These are phyloP conservation scores for Capronia coronata DNA, from an alignment of 2,329 filamentous ascomycete genomes.

Conservation along the genomic window DNA sequence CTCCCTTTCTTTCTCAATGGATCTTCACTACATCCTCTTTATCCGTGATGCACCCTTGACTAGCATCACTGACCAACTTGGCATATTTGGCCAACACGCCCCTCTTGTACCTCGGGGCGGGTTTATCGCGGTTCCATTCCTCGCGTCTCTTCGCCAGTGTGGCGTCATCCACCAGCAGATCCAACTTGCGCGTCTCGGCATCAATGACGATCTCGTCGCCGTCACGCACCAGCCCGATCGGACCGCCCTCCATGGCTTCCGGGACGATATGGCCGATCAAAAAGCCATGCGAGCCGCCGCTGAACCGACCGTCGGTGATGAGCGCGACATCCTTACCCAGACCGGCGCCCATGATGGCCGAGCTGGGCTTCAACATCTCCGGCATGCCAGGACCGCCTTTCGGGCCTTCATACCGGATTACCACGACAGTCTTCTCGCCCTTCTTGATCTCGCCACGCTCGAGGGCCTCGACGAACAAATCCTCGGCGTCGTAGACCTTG, in stretches of 20 bases:
- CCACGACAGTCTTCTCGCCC: slow-evolving; percentile 68
- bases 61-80: slow-evolving; percentile 42
- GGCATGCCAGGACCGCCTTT: slow-evolving; percentile 70
- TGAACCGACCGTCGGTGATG: slow-evolving; percentile 71
- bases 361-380: slow-evolving; percentile 67
- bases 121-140: slow-evolving; percentile 54
- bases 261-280: slow-evolving; percentile 82
- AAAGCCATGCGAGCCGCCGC: slow-evolving; percentile 77
- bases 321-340: slow-evolving; percentile 63
- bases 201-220: slow-evolving; percentile 79
- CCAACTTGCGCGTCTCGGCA: slow-evolving; percentile 63
- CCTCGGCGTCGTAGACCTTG: slow-evolving; percentile 63
- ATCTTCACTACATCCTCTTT: slow-evolving; percentile 22
- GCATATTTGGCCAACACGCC: slow-evolving; percentile 69
- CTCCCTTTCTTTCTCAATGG: slow-evolving; percentile 12
- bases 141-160: slow-evolving; percentile 55
- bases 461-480: slow-evolving; percentile 61
- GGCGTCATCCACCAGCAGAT: slow-evolving; percentile 58
- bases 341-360: slow-evolving; percentile 67
- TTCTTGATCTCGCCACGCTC: slow-evolving; percentile 64
- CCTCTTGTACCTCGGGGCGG: slow-evolving; percentile 52
- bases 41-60: slow-evolving; percentile 45
- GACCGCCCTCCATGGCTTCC: slow-evolving; percentile 77
- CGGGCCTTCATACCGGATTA: slow-evolving; percentile 68
- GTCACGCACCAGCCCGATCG: slow-evolving; percentile 74